Evolutionary conservation across 73 alveolate species (phyloP), one percentile per base, ranked within the genome.

Genomic region (Stentor coeruleus): DNA sequence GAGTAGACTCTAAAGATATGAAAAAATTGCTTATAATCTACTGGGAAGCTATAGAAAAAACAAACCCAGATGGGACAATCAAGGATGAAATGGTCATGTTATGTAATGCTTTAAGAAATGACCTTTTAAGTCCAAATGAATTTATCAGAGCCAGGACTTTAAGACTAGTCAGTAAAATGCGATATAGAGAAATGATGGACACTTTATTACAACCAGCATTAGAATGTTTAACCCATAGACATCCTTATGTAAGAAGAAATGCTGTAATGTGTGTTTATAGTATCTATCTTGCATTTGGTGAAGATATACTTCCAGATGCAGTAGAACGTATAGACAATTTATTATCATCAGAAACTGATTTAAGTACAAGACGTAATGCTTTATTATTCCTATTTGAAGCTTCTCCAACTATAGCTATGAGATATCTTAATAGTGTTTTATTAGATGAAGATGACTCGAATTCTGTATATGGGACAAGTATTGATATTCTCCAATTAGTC

Each of bases 21-120:
- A 97, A 97, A 84, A 97, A 97, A 93, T 88, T 97, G 35, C 85
- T 95, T 42, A 88, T 97, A 59, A 90, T 95, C 75, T 97, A 95
- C 90, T 97, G 99, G 99, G 99, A 97, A 93, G 96, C 93, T 31
- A 92, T 97, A 26, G 99, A 97, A 82, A 97, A 97, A 81, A 90
- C 93, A 58, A 95, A 97, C 59, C 84, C 93, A 38, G 98, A 97
- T 81, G 99, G 99, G 3, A 72, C 97, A 38, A 90, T 96, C 82
- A 97, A 97, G 83, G 99, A 96, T 59, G 99, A 97, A 86, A 94
- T 97, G 92, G 95, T 93, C 31, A 84, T 97, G 60, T 98, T 97
- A 42, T 97, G 99, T 90, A 97, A 97, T 90, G 95, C 98, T 39
- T 86, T 97, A 80, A 86, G 99, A 83, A 95, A 96, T 76, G 99